Evolutionary conservation across 768 basidiomycete species (phyloP), one percentile per base, ranked within the genome.

Genomic region (Suillus subalutaceus): DNA sequence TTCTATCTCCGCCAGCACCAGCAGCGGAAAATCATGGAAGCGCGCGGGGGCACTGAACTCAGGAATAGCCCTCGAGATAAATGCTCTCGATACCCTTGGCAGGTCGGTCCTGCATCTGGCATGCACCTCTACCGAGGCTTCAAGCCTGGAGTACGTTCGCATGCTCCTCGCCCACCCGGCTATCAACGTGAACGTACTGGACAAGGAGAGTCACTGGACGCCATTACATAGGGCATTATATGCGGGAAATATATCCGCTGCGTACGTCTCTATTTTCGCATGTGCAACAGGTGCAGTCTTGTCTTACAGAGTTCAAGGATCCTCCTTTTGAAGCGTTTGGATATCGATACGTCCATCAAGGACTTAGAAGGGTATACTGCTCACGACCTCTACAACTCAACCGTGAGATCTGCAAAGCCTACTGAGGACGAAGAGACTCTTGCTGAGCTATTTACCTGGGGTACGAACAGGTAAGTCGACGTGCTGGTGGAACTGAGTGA

Each of bases 331-430:
- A 87, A 90, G 71, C 86, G 88, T 46, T 72, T 83, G 26, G 94
- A 97, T 71, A 87, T 87, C 30, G 93, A 97, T 74, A 77, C 81
- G 0, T 79, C 84, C 6, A 69, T 92, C 65, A 94, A 94, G 74
- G 97, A 98, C 72, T 72, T 81, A 37, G 97, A 98, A 70, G 97
- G 93, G 0, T 91, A 96, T 75, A 94, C 94, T 0, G 89, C 95
- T 0, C 94, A 94, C 67, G 96, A 99, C 73, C 78, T 99, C 41
- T 97, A 94, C 79, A 98, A 98, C 74, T 91, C 92, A 4, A 97
- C 95, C 0, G 79, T 97, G 67, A 83, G 86, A 73, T 91, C 86
- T 37, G 92, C 92, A 4, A 87, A 88, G 66, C 91, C 90, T 5
- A 69, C 73, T 2, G 69, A 73, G 70, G 82, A 73, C 73, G 70